Base-by-base conservation (phyloP, 1,139 yeast species). In the Pichia sp. region DNA sequence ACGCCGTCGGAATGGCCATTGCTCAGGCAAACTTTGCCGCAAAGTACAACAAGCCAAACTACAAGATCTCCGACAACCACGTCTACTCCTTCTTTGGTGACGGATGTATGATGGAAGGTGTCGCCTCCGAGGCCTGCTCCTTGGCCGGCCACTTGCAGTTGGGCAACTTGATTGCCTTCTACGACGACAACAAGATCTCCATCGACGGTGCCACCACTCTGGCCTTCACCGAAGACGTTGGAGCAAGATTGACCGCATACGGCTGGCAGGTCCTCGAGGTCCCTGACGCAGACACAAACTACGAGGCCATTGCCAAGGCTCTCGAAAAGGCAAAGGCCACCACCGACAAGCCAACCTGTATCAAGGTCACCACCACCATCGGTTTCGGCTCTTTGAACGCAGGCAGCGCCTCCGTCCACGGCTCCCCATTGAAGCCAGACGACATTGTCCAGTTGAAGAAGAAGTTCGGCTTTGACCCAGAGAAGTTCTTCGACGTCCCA, bases 21-120 rank as follows among this genome's bases (percentile, higher is more conserved):
- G 99, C 97, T 59, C 96, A 90, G 76, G 84, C 85, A 63, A 95
- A 92, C 74, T 77, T 90, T 61, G 97, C 95, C 64, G 96, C 97
- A 61, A 85, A 87, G 64, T 93, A 85, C 83, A 92, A 93, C 86
- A 89, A 87, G 79, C 95, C 96, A 64, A 87, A 80, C 66, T 81
- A 74, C 75, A 75, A 80, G 54, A 54, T 75, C 49, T 80, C 90
- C 58, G 89, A 90, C 76, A 82, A 83, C 72, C 82, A 78, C 80
- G 84, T 91, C 63, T 93, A 85, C 75, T 73, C 77, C 63, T 85
- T 95, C 79, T 76, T 90, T 61, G 99, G 99, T 76, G 99, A 93
- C 69, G 99, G 99, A 66, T 95, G 99, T 79, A 80, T 93, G 80
- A 88, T 87, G 93, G 99, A 93, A 79, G 99, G 99, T 81, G 91